Evolutionary conservation across 805 yeast species (phyloP), one percentile per base, ranked within the genome.

Genomic region (Candida maltosa): DNA sequence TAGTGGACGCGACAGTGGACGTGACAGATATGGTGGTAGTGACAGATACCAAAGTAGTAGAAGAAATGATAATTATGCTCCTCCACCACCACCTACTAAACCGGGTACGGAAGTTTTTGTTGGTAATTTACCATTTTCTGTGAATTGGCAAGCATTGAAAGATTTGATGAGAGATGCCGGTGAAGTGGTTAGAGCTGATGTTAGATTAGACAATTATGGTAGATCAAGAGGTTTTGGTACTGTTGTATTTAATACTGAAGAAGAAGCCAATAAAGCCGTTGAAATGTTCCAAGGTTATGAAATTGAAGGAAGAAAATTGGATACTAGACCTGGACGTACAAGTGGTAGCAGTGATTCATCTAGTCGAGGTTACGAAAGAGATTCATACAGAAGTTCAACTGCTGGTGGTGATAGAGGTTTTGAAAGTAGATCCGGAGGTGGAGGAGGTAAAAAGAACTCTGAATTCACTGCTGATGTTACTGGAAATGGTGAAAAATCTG

Each of bases 161-260:
- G 96, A 88, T 53, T 63, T 88, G 50, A 86, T 89, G 73, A 74
- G 84, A 47, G 74, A 71, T 31, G 80, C 76, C 41, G 97, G 96
- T 20, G 73, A 68, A 34, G 85, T 89, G n/a, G 66, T 74, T 16
- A 78, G 93, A 36, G 95, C 96, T 2, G 95, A 87, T 54, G 79
- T 89, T 15, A 76, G 76, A 54, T 56, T 66, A 32, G 83, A 78
- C 47, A 69, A 64, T 26, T 69, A 75, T 46, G 94, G 95, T 17
- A 78, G 83, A 48, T 85, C 96, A 5, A 76, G 81, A 58, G 97
- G 97, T 3, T 81, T 76, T 48, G 97, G 96, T 35, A 83, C 84
- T 8, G 95, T 88, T 19, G 73, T 78, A 16, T 88, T 79, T 54
- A 73, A 69, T 36, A 73, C 73, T 6, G 67, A 70, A 10, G 87